Evolutionary conservation across 139 green algal genomes (phyloP).

Genomic region (Protoeuglena noctilucae): DNA sequence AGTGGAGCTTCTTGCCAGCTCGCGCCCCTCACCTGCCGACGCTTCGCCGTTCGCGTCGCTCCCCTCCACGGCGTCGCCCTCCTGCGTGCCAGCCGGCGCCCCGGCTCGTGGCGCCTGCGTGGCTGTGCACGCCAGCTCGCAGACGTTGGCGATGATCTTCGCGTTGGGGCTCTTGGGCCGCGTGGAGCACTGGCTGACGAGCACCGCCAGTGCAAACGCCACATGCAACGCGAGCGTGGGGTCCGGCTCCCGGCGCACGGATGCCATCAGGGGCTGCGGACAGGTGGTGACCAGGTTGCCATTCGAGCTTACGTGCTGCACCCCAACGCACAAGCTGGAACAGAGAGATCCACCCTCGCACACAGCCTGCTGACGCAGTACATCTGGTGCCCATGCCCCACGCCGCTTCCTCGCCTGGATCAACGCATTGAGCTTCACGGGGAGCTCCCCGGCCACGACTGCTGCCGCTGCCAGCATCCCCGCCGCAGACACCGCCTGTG

Average conservation of each 20-base stretch:
- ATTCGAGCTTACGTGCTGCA: too few species aligned
- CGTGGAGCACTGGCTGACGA: slow-evolving; percentile 47
- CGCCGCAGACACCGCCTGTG: not conserved
- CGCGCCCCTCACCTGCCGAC: not conserved
- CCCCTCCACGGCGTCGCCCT: not conserved
- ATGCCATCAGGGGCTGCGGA: slow-evolving; percentile 70
- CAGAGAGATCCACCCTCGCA: too few species aligned
- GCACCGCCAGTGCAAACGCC: slow-evolving; percentile 44
- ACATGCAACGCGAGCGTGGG: slow-evolving; percentile 29
- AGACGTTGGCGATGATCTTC: slow-evolving; percentile 41
- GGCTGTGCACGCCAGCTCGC: slow-evolving; percentile 41
- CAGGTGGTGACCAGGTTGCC: too few species aligned
- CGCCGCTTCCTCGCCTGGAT: too few species aligned
- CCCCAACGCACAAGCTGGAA: not conserved
- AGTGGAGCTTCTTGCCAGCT: not conserved
- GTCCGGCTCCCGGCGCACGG: slow-evolving; percentile 52
- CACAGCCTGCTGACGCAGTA: not conserved
- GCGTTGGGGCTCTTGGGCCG: not conserved
- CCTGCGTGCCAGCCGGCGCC: too few species aligned
- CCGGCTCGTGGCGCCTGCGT: too few species aligned
- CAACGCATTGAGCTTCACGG: slow-evolving; percentile 78
- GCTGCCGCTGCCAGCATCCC: slow-evolving; percentile 39
- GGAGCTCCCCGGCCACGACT: slow-evolving; percentile 35
- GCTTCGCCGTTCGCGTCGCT: slow-evolving; percentile 14
- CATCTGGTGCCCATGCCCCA: too few species aligned